These are phyloP conservation scores for Plasmodium fragile DNA, from an alignment of 169 alveolate species.

Conservation along the genomic window DNA sequence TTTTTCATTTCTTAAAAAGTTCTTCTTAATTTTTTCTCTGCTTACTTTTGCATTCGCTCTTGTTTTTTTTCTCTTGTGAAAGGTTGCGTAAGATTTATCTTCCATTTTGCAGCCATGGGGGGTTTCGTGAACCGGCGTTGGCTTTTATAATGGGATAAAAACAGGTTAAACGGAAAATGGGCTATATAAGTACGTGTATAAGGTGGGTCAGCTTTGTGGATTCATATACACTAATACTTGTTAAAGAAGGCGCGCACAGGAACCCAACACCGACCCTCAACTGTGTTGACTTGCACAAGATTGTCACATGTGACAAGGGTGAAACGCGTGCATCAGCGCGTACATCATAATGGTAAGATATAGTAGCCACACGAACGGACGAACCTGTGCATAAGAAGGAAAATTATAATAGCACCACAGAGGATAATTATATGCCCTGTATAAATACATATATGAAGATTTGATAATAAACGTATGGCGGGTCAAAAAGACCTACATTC, in stretches of 20 bases:
- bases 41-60: slow-evolving; percentile 62
- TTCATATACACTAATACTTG: neutral
- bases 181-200: neutral
- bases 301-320: neutral
- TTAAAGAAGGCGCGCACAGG: neutral
- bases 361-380: neutral
- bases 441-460: neutral
- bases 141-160: neutral
- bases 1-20: slow-evolving; percentile 54
- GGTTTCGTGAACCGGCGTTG: neutral
- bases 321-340: neutral
- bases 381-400: neutral
- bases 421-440: neutral
- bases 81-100: slow-evolving; percentile 43
- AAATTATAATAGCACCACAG: neutral
- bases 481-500: neutral
- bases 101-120: slow-evolving; percentile 69
- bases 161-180: neutral
- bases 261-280: neutral
- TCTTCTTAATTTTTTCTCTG: slow-evolving; percentile 66
- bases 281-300: neutral
- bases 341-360: neutral
- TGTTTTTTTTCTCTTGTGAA: slow-evolving; percentile 67
- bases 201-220: neutral
- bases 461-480: neutral